These are phyloP conservation scores for Nannizzia gypsea DNA, from an alignment of 2,329 filamentous ascomycete genomes.

Conservation along the genomic window DNA sequence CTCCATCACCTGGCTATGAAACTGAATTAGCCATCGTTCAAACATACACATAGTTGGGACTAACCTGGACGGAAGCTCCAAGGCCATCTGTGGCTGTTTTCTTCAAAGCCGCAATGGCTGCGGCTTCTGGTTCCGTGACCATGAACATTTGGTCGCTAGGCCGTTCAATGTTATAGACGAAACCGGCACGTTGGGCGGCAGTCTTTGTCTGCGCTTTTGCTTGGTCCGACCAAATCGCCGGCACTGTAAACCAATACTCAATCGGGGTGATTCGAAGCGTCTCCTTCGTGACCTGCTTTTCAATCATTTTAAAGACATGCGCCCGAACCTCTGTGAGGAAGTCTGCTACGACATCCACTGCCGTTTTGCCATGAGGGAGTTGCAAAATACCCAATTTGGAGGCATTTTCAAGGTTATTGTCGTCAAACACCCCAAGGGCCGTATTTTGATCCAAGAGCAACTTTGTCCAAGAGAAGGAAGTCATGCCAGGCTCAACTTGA, in stretches of 20 bases:
- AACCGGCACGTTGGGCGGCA: conserved; percentile 14
- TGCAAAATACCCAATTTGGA: background rate
- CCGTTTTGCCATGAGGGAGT: background rate
- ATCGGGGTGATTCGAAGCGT: conserved; percentile 11
- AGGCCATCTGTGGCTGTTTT: conserved; percentile 1
- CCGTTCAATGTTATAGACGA: conserved; percentile 7
- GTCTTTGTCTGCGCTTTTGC: conserved; percentile 12
- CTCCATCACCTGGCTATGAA: background rate
- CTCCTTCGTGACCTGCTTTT: conserved; percentile 12
- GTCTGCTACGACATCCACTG: background rate
- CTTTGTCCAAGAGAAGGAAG: conserved; percentile 22
- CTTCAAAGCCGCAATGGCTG: conserved; percentile 9
- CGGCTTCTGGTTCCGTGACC: conserved; percentile 15
- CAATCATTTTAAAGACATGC: conserved; percentile 1
- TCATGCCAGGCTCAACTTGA: conserved; percentile 17
- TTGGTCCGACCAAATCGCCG: conserved; percentile 14
- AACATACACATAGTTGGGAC: background rate
- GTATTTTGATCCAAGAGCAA: conserved; percentile 18
- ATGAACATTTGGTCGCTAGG: conserved; percentile 13
- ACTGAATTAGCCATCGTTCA: background rate
- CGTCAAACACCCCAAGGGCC: conserved; percentile 16
- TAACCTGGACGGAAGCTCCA: background rate
- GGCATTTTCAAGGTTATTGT: background rate
- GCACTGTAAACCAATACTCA: conserved; percentile 16
- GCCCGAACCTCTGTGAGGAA: background rate